Base-by-base conservation (phyloP, 192 early-diverging fungal species). In the Backusella tarrabulga region DNA sequence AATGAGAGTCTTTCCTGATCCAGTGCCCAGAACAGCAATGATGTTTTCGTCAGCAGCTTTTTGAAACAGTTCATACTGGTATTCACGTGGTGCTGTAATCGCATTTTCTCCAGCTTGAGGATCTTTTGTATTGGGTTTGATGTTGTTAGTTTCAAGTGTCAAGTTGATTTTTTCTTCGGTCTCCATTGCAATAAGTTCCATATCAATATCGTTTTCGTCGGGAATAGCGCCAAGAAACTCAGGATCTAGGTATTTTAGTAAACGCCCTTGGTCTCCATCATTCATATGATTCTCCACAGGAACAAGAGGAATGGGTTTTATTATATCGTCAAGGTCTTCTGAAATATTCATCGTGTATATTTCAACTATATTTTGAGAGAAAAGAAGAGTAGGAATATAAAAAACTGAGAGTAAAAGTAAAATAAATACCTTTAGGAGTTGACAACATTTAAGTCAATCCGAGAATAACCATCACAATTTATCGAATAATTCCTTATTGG, bases 1-100 rank as follows among this genome's bases (percentile, higher is more conserved):
- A 17, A 96, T 92, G 5, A 99, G 83, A 15, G 97, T 98, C 80
- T 99, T 98, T n/a, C 97, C 97, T 11, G 91, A 91, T 12, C 97
- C 97, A 0, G 97, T 99, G 77, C 95, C 93, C 72, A 99, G 83
- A 17, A 99, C 92, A 0, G 94, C 93, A 68, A 99, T 93, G 29
- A 95, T 88, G 81, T 99, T 99, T 8, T 82, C 80, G 2, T 74
- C 67, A 52, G 84, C 76, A 3, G 97, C 96, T 60, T 86, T 85
- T 46, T 85, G 73, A 72, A 90, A 92, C 34, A 98, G 80, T 34
- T 93, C 91, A 17, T 91, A 63, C 80, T 98, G 97, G 77, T 98
- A 98, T n/a, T 89, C 88, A 41, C 94, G 85, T 0, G 95, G 90
- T 67, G 75, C 38, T n/a, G 85, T 23, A 15, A 17, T n/a, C 17